Percentiles rank a stretch among this genome's conserved stretches.
Evolutionary conservation across 2,329 filamentous ascomycete species (phyloP).

Genomic region (Aspergillus melleus): DNA sequence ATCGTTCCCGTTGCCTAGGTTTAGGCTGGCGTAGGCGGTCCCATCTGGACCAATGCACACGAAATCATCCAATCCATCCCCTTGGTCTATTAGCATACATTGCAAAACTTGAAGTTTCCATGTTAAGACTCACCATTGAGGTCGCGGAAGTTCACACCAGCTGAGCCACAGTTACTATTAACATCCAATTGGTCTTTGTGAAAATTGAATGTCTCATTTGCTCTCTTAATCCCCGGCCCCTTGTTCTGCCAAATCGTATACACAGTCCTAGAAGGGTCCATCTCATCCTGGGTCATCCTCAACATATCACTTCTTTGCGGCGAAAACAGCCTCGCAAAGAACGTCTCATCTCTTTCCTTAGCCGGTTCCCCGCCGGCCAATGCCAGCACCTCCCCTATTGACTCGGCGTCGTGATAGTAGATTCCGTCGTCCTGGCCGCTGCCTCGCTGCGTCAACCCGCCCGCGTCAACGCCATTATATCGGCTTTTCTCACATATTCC

Average conservation of each 20-base stretch:
- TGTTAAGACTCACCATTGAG: constrained; percentile 20
- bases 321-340: no score
- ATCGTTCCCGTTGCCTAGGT: constrained; percentile 13
- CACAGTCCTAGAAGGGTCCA: no score
- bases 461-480: constrained; percentile 21
- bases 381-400: not conserved
- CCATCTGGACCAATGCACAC: constrained; percentile 29
- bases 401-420: constrained; percentile 25
- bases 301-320: no score
- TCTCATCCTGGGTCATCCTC: no score
- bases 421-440: constrained; percentile 30
- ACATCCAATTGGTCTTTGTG: not conserved
- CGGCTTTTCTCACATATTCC: constrained; percentile 21
- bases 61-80: constrained; percentile 25
- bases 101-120: no score
- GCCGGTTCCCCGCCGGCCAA: not conserved
- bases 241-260: no score
- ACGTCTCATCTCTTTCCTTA: not conserved
- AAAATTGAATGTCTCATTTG: no score
- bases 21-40: constrained; percentile 20
- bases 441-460: constrained; percentile 28
- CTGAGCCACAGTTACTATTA: constrained; percentile 14
- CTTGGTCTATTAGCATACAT: not conserved
- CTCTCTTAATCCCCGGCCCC: no score
- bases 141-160: constrained; percentile 22